Evolutionary conservation across 1,284 basidiomycete species (phyloP), one percentile per base, ranked within the genome.

Genomic region (Waitea zeae): DNA sequence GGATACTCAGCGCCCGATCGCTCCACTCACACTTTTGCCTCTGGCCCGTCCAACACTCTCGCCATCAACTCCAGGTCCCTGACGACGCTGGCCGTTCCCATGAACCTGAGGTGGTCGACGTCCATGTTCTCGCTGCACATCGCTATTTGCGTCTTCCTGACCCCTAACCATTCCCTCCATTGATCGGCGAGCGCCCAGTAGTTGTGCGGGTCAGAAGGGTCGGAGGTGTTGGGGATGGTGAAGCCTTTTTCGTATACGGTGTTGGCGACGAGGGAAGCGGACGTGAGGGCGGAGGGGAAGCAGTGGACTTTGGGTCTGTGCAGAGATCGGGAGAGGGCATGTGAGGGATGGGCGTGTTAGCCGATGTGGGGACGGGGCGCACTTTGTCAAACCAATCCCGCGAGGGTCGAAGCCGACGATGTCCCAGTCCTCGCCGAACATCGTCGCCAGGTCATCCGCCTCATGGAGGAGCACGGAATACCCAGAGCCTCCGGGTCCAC

Each of bases 321-420:
- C n/a, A n/a, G n/a, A n/a, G n/a, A n/a, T n/a, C n/a, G n/a, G n/a
- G n/a, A n/a, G n/a, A n/a, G n/a, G n/a, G n/a, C n/a, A n/a, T n/a
- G n/a, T n/a, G n/a, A n/a, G n/a, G n/a, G n/a, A n/a, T n/a, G 24
- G 24, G 9, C 24, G 24, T 9, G n/a, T n/a, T 7, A 26, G 9
- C 9, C 24, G 27, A 3, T 1, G 12, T 11, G 3, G 7, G 7
- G 7, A 24, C 3, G 20, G 12, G 7, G 37, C 49, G n/a, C 37
- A 54, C 53, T 38, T 41, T 1, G 57, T 54, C 18, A 42, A 29
- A 9, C 58, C 59, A 30, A 61, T 56, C 1, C 61, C 61, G 36
- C 61, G 47, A 12, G 58, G 60, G 41, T 62, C 61, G 39, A 61
- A 61, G 2, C 58, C 59, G 28, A 61, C 40, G n/a, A 62, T 44